Conservation (phyloP, 1,139 yeast species). For the Suhomyces kunorum region DNA sequence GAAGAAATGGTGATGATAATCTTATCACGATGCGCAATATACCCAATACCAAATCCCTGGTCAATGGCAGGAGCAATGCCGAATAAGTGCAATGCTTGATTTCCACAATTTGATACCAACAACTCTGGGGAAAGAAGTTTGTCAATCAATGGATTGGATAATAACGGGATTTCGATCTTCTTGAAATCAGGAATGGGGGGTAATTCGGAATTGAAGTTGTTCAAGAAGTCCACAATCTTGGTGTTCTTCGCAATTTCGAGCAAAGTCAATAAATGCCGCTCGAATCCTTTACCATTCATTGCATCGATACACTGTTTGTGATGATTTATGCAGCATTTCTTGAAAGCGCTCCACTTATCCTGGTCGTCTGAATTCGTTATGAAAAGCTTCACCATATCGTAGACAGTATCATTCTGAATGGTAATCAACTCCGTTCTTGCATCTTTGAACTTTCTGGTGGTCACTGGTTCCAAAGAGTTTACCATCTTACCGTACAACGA, state of each 20-base stretch:
- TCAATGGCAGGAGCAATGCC: slow-evolving; percentile 77
- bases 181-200: slow-evolving; percentile 22
- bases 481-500: slow-evolving; percentile 70
- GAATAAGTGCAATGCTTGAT: slow-evolving; percentile 69
- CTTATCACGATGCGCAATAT: slow-evolving; percentile 65
- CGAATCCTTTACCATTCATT: slow-evolving; percentile 66
- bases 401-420: slow-evolving; percentile 56
- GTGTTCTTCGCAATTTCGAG: slow-evolving; percentile 45
- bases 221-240: slow-evolving; percentile 38
- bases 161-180: slow-evolving; percentile 41
- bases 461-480: slow-evolving; percentile 70
- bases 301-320: slow-evolving; percentile 50
- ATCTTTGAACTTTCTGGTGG: slow-evolving; percentile 66
- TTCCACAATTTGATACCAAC: slow-evolving; percentile 66
- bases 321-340: slow-evolving; percentile 55
- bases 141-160: slow-evolving; percentile 57
- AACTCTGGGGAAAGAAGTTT: slow-evolving; percentile 45
- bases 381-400: slow-evolving; percentile 59
- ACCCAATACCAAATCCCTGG: slow-evolving; percentile 77
- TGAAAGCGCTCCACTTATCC: slow-evolving; percentile 53
- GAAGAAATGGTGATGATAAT: slow-evolving; percentile 65
- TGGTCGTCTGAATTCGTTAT: slow-evolving; percentile 52
- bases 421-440: slow-evolving; percentile 70
- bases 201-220: slow-evolving; percentile 40
- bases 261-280: slow-evolving; percentile 67